These are phyloP conservation scores for Zoysia matrella DNA, from an alignment of 202 grass and related monocot species.

Conservation along the genomic window DNA sequence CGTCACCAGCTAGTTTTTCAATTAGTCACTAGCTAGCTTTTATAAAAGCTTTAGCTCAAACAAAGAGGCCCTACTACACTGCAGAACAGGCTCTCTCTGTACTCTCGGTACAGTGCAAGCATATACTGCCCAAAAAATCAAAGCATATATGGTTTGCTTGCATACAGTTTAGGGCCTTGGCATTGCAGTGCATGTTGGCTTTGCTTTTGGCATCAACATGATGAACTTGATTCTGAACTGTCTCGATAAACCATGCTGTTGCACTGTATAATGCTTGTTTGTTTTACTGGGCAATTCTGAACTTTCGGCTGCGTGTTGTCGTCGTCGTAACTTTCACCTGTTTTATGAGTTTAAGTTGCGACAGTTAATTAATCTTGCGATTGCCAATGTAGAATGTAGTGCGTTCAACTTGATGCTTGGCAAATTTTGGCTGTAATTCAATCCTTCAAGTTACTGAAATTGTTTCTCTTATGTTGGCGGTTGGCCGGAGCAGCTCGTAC, in stretches of 20 bases:
- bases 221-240: constrained; percentile 30
- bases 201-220: constrained; percentile 19
- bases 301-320: constrained; percentile 32
- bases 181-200: constrained; percentile 3
- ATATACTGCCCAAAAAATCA: not conserved
- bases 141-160: constrained; percentile 5
- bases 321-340: constrained; percentile 15
- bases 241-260: constrained; percentile 15
- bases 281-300: constrained; percentile 2
- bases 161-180: not conserved
- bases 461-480: constrained; percentile 34
- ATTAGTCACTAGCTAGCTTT: no score
- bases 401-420: constrained; percentile 3
- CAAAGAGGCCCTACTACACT: no score
- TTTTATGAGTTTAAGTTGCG: not conserved
- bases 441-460: constrained; percentile 32
- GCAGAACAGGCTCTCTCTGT: not conserved
- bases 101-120: not conserved
- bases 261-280: constrained; percentile 14
- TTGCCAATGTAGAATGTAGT: not conserved
- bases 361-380: not conserved
- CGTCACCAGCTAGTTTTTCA: no score
- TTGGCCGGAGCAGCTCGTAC: constrained; percentile 66
- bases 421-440: not conserved
- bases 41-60: no score